Evolutionary conservation across 2,329 filamentous ascomycete species (phyloP).

Genomic region (Cryphonectria japonica): DNA sequence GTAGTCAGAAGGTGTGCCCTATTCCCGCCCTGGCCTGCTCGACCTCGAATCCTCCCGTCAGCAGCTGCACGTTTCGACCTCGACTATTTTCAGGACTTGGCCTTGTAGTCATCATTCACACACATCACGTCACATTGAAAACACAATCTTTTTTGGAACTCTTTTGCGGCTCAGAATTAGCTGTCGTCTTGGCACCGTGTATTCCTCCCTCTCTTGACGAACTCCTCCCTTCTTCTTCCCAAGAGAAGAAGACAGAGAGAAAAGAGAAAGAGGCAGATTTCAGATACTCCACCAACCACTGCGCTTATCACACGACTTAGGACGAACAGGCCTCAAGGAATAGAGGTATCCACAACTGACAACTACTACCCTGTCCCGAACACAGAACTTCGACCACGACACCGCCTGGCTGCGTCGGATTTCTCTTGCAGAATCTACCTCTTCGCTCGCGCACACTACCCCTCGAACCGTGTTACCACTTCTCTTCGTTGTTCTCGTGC

Average conservation of each 20-base stretch:
- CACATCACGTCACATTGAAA: not conserved
- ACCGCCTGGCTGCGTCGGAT: constrained; percentile 6
- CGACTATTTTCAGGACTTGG: constrained; percentile 10
- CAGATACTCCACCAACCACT: constrained; percentile 9
- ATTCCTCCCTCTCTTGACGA: not conserved
- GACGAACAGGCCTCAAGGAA: not conserved
- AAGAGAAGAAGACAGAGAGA: not conserved
- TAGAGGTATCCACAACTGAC: constrained; percentile 6
- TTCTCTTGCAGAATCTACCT: constrained; percentile 1
- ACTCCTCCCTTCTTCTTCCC: too few relatives aligned
- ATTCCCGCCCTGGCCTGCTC: not conserved
- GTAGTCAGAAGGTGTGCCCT: too few relatives aligned
- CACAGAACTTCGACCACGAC: constrained; percentile 12
- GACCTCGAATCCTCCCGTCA: constrained; percentile 4
- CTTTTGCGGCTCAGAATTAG: not conserved
- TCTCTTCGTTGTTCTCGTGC: not conserved
- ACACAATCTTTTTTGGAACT: not conserved
- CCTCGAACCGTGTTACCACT: not conserved
- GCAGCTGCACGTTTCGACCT: constrained; percentile 7
- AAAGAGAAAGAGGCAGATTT: not conserved
- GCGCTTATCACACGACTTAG: constrained; percentile 5
- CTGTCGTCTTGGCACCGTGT: not conserved
- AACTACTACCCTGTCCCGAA: constrained; percentile 6
- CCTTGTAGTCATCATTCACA: not conserved
- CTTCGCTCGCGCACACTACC: not conserved